Base-by-base conservation (phyloP, 345 rosid species). In the Dovyalis caffra region DNA sequence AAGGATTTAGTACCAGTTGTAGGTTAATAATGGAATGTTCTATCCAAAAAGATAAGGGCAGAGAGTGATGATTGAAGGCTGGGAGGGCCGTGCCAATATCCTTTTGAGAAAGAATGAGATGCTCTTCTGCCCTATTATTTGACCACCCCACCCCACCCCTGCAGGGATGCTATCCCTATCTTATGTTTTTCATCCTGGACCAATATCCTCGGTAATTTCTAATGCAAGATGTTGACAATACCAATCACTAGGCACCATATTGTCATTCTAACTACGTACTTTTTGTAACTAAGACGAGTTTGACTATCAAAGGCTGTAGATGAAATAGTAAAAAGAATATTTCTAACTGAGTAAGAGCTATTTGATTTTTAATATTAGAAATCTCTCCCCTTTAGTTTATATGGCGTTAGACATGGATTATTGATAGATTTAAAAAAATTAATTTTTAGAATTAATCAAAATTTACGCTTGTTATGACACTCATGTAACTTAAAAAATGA, bases 1-100 rank as follows among this genome's bases (percentile, higher is more conserved):
- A 35, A 69, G 35, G 43, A 15, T 47, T 40, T 71, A 14, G 81
- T 70, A 79, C 75, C 78, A 80, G 74, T 76, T 72, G 64, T 71
- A 71, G 79, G 69, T 61, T 70, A 62, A 53, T 65, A 72, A 65
- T 65, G 23, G 56, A 57, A 37, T 31, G 64, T 71, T 65, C 47
- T 51, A 81, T 75, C 83, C 83, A 32, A 82, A 76, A 74, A 72
- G 86, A 86, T 79, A 77, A 83, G 80, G 83, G 56, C 66, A 60
- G 63, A 16, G 31, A 18, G 63, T 26, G 62, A 31, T 68, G n/a
- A 45, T 26, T 43, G 78, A 23, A 66, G 58, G 56, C 60, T 33
- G 60, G 45, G 60, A 51, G 83, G 78, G 70, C 77, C 67, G 70
- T 51, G 78, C 58, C 62, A n/a, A 68, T 72, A 82, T 72, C 85